These are phyloP conservation scores for Aspergillus heteromorphus DNA, from an alignment of 495 filamentous ascomycete species.

Conservation along the genomic window DNA sequence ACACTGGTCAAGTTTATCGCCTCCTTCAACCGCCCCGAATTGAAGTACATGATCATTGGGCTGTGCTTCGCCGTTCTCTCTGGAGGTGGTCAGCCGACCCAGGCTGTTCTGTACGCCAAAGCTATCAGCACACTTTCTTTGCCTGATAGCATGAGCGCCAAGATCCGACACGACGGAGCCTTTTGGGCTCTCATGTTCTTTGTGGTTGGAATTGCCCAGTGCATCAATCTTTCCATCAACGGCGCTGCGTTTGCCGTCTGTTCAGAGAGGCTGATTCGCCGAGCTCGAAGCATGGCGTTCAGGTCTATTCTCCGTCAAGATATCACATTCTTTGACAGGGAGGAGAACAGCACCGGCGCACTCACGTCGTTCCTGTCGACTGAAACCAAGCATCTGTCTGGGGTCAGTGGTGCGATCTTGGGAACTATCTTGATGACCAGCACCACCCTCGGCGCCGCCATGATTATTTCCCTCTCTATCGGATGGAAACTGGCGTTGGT, in stretches of 20 bases:
- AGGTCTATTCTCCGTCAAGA: conserved; percentile 88
- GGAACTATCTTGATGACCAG: conserved; percentile 72
- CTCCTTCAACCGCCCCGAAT: conserved; percentile 75
- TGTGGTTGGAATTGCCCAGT: conserved; percentile 77
- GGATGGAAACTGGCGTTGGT: conserved; percentile 92
- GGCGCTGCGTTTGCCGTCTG: conserved; percentile 77
- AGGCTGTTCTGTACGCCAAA: conserved; percentile 89
- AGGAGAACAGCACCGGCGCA: conserved; percentile 79
- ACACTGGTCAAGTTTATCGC: conserved; percentile 78
- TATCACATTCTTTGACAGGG: conserved; percentile 79
- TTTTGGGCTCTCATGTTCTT: conserved; percentile 96
- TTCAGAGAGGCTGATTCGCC: conserved; percentile 76
- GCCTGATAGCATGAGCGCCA: conserved; percentile 36
- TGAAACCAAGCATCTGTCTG: conserved; percentile 78
- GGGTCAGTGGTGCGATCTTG: conserved; percentile 73
- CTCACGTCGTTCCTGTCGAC: conserved; percentile 81
- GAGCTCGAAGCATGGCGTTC: conserved; percentile 76
- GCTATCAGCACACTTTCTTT: conserved; percentile 64
- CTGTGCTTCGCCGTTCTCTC: conserved; percentile 73
- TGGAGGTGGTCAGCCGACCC: conserved; percentile 78
- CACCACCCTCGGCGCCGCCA: conserved; percentile 67
- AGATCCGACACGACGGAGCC: conserved; percentile 61
- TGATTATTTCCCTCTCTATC: conserved; percentile 60
- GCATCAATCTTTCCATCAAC: conserved; percentile 62
- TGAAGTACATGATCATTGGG: conserved; percentile 67